These are phyloP conservation scores for Colletotrichum chrysophilum DNA, from an alignment of 2,329 filamentous ascomycete genomes.

Conservation along the genomic window DNA sequence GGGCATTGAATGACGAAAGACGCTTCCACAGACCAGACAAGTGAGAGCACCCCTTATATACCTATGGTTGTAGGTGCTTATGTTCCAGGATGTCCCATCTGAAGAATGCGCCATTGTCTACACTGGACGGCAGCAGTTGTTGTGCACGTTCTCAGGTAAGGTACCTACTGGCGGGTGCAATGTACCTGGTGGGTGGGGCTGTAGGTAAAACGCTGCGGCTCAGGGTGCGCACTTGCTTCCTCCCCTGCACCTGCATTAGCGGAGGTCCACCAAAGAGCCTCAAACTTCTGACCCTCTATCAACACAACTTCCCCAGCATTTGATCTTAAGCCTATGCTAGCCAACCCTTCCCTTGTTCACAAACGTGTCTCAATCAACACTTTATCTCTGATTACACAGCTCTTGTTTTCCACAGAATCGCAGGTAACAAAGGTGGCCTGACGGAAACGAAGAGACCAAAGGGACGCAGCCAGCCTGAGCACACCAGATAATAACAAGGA, in stretches of 20 bases:
- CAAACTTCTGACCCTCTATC: not conserved
- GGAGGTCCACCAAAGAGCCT: not conserved
- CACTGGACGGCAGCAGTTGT: not conserved
- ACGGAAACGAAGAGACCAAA: not conserved
- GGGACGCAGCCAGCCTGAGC: not conserved
- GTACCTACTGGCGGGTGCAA: not conserved
- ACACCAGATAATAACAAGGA: not conserved
- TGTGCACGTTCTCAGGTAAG: not conserved
- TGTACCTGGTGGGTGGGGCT: not conserved
- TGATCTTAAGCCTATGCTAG: not conserved
- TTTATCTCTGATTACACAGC: not conserved
- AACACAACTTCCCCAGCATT: not conserved
- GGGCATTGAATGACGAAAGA: not conserved
- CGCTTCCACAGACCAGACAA: not conserved
- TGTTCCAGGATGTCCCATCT: not conserved
- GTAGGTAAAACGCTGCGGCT: no score
- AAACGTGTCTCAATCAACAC: not conserved
- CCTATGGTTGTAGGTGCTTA: not conserved
- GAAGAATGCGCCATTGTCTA: not conserved
- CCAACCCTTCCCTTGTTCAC: not conserved
- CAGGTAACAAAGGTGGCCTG: not conserved
- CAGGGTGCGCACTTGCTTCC: not conserved
- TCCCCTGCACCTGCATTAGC: not conserved
- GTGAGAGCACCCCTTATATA: not conserved
- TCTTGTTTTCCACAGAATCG: not conserved